A percentile compares a stretch with the other conserved stretches of the same genome.
Evolutionary conservation across 2,329 filamentous ascomycete species (phyloP).

Genomic region (Pleoardoris graminearum): DNA sequence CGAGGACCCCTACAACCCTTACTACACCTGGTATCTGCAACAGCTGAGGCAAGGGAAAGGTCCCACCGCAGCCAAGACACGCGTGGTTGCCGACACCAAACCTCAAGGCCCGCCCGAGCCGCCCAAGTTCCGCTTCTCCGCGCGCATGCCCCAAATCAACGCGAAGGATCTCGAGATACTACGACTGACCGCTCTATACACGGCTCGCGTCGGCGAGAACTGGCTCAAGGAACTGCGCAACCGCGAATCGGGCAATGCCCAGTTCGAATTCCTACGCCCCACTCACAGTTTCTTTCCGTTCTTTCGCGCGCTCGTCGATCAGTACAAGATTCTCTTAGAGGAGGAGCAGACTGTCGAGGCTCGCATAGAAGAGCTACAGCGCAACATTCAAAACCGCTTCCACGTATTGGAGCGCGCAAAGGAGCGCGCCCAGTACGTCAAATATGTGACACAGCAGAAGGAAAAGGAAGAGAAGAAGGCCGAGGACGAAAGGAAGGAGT

Average conservation of each 20-base stretch:
- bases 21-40: constrained; percentile 86
- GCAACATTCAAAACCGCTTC: constrained; percentile 78
- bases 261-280: constrained; percentile 94
- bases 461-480: constrained; percentile 86
- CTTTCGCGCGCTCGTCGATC: constrained; percentile 88
- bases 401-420: constrained; percentile 78
- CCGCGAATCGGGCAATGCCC: constrained; percentile 84
- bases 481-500: constrained; percentile 74
- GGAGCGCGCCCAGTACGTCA: constrained; percentile 84
- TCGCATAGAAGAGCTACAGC: constrained; percentile 71
- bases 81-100: constrained; percentile 57
- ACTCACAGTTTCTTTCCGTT: constrained; percentile 97
- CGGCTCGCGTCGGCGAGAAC: constrained; percentile 86
- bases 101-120: constrained; percentile 83
- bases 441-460: constrained; percentile 82
- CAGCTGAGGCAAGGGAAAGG: constrained; percentile 86
- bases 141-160: constrained; percentile 95
- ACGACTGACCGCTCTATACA: constrained; percentile 82
- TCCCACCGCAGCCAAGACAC: constrained; percentile 59
- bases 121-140: constrained; percentile 87
- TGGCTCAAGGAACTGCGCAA: constrained; percentile 91
- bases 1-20: constrained; percentile 82
- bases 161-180: constrained; percentile 82
- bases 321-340: constrained; percentile 82
- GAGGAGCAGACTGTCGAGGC: constrained; percentile 73